Evolutionary conservation across 2,329 filamentous ascomycete genomes (phyloP), one percentile per base, ranked within the genome.

Genomic region (Trichoderma aggressivum): DNA sequence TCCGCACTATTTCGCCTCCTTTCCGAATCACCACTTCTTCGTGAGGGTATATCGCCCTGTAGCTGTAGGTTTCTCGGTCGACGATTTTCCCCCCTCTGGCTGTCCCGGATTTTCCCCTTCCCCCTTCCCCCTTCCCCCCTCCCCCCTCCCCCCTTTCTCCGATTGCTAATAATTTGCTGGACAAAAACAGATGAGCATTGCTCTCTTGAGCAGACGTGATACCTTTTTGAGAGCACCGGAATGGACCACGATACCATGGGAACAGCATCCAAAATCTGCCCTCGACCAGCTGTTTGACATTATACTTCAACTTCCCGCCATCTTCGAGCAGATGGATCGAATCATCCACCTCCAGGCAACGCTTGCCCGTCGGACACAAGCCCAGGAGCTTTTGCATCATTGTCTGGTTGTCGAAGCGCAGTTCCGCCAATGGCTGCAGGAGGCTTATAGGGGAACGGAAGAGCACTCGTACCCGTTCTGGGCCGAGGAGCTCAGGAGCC

Each of bases 11-110:
- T 89, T 87, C 72, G 80, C 80, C 47, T 78, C 78, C 0, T 89
- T 89, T 67, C 87, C 87, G 2, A 81, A 84, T 12, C 87, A 89
- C 71, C 87, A 89, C 75, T 88, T 87, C 75, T 89, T 89, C 70
- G 83, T 84, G 28, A 82, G 86, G 12, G 82, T 89, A 6, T 89
- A 86, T 73, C 84, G 87, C 28, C 86, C 84, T 16, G 83, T 80
- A 61, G 85, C 84, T 59, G 87, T 88, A 80, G 80, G 86, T 81
- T 81, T 66, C 28, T 59, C 8, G 16, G 36, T 28, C 10, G 34
- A 26, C 12, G 39, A 43, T 28, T 12, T 50, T 12, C 24, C 7
- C 18, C 36, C 18, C 16, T 10, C 21, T 50, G 47, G 21, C 8
- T 56, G 5, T n/a, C 34, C 34, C 10, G 8, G 43, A 18, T 21